A percentile compares a stretch with the other conserved stretches of the same genome.
These are phyloP conservation scores for Aspergillus calidoustus DNA, from an alignment of 2,329 filamentous ascomycete species.

Conservation along the genomic window DNA sequence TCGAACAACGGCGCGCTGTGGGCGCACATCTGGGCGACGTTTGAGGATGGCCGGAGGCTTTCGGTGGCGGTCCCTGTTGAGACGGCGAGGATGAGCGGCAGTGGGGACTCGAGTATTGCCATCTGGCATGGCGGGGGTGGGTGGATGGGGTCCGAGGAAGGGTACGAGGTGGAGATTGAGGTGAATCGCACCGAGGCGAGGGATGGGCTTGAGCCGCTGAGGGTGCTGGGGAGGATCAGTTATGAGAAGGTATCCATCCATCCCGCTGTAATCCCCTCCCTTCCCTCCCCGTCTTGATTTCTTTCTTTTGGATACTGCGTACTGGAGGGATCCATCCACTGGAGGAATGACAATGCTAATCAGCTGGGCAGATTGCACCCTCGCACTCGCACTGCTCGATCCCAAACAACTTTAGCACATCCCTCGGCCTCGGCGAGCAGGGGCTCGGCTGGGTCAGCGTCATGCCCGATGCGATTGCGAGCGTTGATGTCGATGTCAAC, in stretches of 20 bases:
- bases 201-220: neutral
- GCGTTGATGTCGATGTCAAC: slow-evolving; percentile 35
- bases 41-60: slow-evolving; percentile 27
- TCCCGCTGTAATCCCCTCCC: neutral
- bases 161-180: slow-evolving; percentile 17
- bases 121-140: slow-evolving; percentile 8
- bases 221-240: slow-evolving; percentile 16
- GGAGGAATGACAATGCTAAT: too few relatives aligned
- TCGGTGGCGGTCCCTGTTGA: neutral
- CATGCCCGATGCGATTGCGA: slow-evolving; percentile 40
- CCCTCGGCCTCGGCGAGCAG: neutral
- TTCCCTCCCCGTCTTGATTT: neutral
- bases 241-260: slow-evolving; percentile 11
- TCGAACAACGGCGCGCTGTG: slow-evolving; percentile 20
- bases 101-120: neutral
- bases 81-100: slow-evolving; percentile 4
- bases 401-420: neutral
- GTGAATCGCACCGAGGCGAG: neutral
- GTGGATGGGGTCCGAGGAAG: neutral
- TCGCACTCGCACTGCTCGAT: slow-evolving; percentile 14
- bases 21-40: slow-evolving; percentile 33
- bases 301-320: too few relatives aligned
- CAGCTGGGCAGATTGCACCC: neutral
- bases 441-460: slow-evolving; percentile 45
- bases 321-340: too few relatives aligned